These are phyloP conservation scores for Plasmodium falciparum DNA, from an alignment of 169 alveolate species.

Conservation along the genomic window DNA sequence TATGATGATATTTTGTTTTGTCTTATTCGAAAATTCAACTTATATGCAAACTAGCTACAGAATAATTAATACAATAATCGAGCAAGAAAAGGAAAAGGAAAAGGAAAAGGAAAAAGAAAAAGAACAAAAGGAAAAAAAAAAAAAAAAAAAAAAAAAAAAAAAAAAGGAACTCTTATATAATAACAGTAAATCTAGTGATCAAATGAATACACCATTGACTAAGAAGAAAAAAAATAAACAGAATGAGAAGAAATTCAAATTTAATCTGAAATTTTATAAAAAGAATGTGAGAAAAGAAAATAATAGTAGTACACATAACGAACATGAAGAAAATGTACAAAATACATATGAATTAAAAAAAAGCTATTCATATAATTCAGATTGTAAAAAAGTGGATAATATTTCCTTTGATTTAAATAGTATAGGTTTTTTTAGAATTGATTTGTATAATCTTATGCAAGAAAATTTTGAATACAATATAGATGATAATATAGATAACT, in stretches of 20 bases:
- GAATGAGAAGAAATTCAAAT: constrained; percentile 4
- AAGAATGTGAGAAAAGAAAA: constrained; percentile 1
- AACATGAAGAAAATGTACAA: constrained; percentile 20
- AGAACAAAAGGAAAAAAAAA: not conserved
- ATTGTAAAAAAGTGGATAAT: constrained; percentile 16
- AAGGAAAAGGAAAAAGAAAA: constrained; percentile 7
- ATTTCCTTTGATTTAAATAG: constrained; percentile 49
- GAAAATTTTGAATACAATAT: constrained; percentile 9
- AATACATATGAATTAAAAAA: constrained; percentile 1
- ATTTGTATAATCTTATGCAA: constrained; percentile 28
- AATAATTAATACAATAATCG: too few species aligned
- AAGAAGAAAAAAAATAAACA: constrained; percentile 2
- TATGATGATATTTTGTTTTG: constrained; percentile 60
- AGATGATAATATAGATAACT: constrained; percentile 20
- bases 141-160: too few species aligned
- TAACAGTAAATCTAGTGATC: constrained; percentile 17
- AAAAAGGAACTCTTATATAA: not conserved
- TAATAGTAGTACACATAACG: constrained; percentile 8
- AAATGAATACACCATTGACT: constrained; percentile 3
- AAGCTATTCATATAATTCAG: constrained; percentile 11
- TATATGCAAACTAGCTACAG: not conserved
- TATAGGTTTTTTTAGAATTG: constrained; percentile 52
- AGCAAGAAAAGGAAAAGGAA: too few species aligned
- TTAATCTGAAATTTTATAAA: constrained; percentile 20
- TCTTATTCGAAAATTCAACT: constrained; percentile 45